phyloP scores from a whole-genome alignment of 164 flowering plant genomes.

The Malania oleifera region DNA sequence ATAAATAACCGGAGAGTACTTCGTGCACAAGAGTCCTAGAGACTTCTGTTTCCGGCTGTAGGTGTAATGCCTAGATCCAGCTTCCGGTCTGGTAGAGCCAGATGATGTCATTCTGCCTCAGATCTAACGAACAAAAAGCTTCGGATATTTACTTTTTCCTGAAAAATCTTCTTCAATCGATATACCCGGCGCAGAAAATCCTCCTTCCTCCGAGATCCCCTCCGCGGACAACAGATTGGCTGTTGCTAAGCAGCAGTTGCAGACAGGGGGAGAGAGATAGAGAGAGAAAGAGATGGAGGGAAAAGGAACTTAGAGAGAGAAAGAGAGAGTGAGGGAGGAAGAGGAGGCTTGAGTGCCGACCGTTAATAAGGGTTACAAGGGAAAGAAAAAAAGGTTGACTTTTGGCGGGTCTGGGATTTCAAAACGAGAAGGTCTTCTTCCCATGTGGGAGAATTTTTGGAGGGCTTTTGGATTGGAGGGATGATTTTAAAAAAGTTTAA shows the following conservation, averaged over 20 bases:
- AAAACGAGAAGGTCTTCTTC: too few relatives aligned
- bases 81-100: not conserved
- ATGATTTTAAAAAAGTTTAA: too few relatives aligned
- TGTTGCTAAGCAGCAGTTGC: not conserved
- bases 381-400: too few relatives aligned
- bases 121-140: constrained; percentile 10
- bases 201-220: too few relatives aligned
- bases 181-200: too few relatives aligned
- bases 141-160: not conserved
- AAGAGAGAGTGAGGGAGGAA: constrained; percentile 29
- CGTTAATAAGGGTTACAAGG: too few relatives aligned
- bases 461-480: too few relatives aligned
- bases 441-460: too few relatives aligned
- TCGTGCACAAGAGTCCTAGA: constrained; percentile 81
- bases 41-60: constrained; percentile 90
- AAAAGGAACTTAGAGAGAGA: constrained; percentile 15
- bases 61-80: constrained; percentile 22
- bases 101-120: not conserved
- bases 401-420: too few relatives aligned
- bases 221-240: not conserved
- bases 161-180: not conserved
- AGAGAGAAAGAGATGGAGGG: not conserved
- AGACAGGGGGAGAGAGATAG: constrained; percentile 1
- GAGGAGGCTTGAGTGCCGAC: too few relatives aligned
- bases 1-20: too few relatives aligned